phyloP scores from a whole-genome alignment of 495 filamentous ascomycete genomes.

The Tuber magnatum region DNA sequence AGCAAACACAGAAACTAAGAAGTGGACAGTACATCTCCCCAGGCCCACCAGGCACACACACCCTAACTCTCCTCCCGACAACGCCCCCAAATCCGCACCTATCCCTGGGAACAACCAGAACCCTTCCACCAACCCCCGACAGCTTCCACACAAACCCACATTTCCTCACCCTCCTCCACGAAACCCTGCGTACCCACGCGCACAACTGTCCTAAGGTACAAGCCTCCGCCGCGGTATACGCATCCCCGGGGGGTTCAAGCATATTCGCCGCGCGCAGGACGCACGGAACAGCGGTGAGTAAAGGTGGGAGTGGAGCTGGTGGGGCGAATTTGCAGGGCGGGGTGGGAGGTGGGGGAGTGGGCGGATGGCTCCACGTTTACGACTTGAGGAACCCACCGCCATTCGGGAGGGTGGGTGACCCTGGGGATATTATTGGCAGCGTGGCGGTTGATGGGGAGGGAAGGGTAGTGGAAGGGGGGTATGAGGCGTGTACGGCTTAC shows the following conservation, averaged over 20 bases:
- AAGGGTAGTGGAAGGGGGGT: conserved; percentile 53
- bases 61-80: conserved; percentile 67
- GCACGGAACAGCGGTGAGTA: conserved; percentile 47
- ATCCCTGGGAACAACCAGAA: conserved; percentile 66
- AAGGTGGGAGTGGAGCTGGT: conserved; percentile 55
- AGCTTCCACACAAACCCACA: conserved; percentile 68
- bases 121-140: conserved; percentile 67
- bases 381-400: conserved; percentile 77
- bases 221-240: conserved; percentile 70
- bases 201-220: conserved; percentile 63
- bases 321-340: conserved; percentile 78
- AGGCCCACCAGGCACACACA: conserved; percentile 44
- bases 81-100: conserved; percentile 60
- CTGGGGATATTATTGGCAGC: conserved; percentile 91
- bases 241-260: conserved; percentile 65
- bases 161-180: conserved; percentile 69
- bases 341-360: conserved; percentile 69
- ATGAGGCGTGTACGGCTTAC: conserved; percentile 61
- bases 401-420: conserved; percentile 81
- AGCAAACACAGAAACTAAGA: conserved; percentile 35
- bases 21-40: conserved; percentile 66
- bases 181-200: conserved; percentile 63
- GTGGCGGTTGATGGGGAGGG: conserved; percentile 74
- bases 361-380: conserved; percentile 84
- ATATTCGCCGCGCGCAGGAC: conserved; percentile 48